phyloP scores from a whole-genome alignment of 768 basidiomycete species.

The Naganishia antarctica region DNA sequence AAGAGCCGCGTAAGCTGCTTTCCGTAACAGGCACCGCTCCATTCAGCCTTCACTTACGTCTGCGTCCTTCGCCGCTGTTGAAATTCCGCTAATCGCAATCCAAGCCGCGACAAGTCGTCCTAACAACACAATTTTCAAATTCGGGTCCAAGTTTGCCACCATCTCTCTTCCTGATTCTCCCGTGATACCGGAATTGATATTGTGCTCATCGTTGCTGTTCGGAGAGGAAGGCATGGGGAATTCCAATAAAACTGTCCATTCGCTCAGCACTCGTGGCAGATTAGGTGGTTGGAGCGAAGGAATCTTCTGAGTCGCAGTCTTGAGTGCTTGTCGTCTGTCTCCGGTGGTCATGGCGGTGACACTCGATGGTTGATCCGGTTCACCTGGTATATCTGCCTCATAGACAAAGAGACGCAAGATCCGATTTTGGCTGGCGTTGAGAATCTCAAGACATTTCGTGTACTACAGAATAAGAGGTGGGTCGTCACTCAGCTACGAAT shows the following conservation, averaged over 20 bases:
- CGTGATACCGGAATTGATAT: no score
- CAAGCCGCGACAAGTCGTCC: conserved; percentile 11
- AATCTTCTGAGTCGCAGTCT: neutral
- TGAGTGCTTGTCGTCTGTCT: neutral
- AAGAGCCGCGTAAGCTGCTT: no score
- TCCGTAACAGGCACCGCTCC: no score
- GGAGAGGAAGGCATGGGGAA: neutral
- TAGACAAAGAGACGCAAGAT: neutral
- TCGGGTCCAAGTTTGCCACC: no score
- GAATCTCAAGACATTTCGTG: conserved; percentile 5
- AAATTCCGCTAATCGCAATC: conserved; percentile 5
- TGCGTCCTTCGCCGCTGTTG: neutral
- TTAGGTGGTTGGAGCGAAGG: no score
- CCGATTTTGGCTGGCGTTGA: neutral
- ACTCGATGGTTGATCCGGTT: neutral
- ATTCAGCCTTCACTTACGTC: conserved; percentile 17
- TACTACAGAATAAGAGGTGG: neutral
- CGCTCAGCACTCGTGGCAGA: neutral
- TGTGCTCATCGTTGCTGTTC: neutral
- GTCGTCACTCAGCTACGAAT: no score
- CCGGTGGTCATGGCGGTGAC: neutral
- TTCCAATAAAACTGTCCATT: conserved; percentile 8
- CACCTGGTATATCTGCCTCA: neutral
- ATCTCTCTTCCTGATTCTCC: neutral
- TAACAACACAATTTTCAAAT: neutral